These are phyloP conservation scores for Fusarium nelsonii DNA, from an alignment of 2,329 filamentous ascomycete genomes.

Conservation along the genomic window DNA sequence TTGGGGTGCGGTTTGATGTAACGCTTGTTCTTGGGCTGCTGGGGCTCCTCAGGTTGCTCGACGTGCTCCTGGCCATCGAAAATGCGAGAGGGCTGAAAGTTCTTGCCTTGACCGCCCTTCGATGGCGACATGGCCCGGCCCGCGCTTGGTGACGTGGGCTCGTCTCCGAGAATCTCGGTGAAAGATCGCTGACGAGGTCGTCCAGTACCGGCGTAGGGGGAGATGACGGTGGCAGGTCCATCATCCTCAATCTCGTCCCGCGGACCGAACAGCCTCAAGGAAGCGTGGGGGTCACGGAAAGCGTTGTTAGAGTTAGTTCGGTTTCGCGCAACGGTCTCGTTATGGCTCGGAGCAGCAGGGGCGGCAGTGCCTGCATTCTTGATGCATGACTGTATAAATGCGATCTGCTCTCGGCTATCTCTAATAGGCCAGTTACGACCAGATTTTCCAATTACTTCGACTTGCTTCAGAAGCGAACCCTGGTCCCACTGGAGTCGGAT, in stretches of 20 bases:
- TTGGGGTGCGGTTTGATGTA: conserved; percentile 76
- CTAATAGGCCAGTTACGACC: conserved; percentile 96
- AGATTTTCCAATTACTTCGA: conserved; percentile 91
- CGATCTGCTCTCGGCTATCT: conserved; percentile 85
- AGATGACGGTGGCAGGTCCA: conserved; percentile 64
- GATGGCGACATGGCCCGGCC: conserved; percentile 64
- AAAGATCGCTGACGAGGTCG: conserved; percentile 75
- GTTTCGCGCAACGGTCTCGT: conserved; percentile 58
- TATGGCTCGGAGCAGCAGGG: conserved; percentile 51
- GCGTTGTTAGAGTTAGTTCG: conserved; percentile 67
- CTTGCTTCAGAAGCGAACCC: conserved; percentile 88
- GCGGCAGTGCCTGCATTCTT: conserved; percentile 59
- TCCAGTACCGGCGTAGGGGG: conserved; percentile 68
- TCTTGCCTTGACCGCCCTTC: conserved; percentile 68
- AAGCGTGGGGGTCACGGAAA: conserved; percentile 74
- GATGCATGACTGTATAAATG: conserved; percentile 75
- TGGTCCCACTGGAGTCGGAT: conserved; percentile 97
- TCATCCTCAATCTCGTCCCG: conserved; percentile 71
- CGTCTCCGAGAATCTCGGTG: conserved; percentile 77
- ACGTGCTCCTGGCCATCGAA: conserved; percentile 67
- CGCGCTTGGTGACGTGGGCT: conserved; percentile 62
- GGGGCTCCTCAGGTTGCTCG: conserved; percentile 58
- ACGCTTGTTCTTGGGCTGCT: conserved; percentile 58
- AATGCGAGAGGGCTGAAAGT: conserved; percentile 72
- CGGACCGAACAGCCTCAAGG: conserved; percentile 79